Evolutionary conservation across 1,284 basidiomycete genomes (phyloP).

Genomic region (Boletus smithii): DNA sequence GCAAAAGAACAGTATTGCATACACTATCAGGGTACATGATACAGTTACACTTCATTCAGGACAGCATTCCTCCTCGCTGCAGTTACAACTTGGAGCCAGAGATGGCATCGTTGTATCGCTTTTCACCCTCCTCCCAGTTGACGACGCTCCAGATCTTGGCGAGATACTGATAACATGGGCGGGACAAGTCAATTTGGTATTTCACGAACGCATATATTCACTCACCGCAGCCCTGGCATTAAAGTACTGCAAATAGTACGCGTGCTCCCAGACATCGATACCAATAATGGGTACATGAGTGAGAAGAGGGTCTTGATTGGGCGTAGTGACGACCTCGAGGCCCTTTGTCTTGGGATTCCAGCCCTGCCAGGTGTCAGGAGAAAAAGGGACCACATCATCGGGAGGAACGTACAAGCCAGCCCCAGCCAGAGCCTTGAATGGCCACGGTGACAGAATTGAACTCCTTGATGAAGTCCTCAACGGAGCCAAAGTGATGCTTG

Average conservation of each 20-base stretch:
- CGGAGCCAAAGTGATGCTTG: conserved; percentile 60
- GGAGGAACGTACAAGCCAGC: conserved; percentile 72
- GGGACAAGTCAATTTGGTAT: background rate
- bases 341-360: conserved; percentile 59
- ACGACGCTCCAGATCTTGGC: conserved; percentile 80
- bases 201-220: conserved; percentile 12
- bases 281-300: conserved; percentile 78
- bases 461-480: conserved; percentile 67
- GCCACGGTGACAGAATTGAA: conserved; percentile 74
- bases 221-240: conserved; percentile 70
- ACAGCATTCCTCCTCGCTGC: background rate
- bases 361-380: conserved; percentile 45
- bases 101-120: conserved; percentile 53
- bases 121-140: conserved; percentile 78
- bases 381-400: background rate
- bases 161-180: conserved; percentile 50
- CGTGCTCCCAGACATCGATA: conserved; percentile 87
- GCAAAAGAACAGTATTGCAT: background rate
- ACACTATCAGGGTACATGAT: background rate
- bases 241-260: conserved; percentile 78
- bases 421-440: conserved; percentile 93
- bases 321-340: conserved; percentile 74
- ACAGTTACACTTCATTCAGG: conserved; percentile 9
- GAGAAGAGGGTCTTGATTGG: conserved; percentile 90
- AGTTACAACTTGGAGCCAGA: conserved; percentile 32